Conservation (phyloP, 2,329 filamentous ascomycete species). For the Pyrenochaeta sp. region DNA sequence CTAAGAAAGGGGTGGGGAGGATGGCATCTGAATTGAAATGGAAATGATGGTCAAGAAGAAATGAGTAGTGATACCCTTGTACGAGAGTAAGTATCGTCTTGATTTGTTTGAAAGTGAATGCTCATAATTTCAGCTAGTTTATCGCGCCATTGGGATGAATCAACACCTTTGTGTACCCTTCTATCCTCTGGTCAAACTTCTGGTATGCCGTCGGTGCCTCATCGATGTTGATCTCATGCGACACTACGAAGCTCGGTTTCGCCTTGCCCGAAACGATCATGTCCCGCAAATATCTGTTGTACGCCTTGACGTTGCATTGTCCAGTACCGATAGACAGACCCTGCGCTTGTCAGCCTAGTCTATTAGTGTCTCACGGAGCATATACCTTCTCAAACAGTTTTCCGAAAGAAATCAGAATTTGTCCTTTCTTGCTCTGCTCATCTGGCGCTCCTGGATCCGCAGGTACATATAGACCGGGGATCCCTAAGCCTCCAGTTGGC, state of each 20-base stretch:
- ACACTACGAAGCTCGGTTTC: conserved; percentile 72
- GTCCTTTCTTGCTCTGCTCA: conserved; percentile 66
- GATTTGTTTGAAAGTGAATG: conserved; percentile 2
- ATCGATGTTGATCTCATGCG: conserved; percentile 69
- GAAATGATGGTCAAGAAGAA: no score
- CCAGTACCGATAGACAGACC: conserved; percentile 67
- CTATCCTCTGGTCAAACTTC: conserved; percentile 71
- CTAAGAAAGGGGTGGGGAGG: no score
- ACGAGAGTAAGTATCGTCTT: conserved; percentile 5
- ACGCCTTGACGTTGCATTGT: conserved; percentile 73
- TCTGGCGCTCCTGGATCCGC: conserved; percentile 70
- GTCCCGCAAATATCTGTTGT: conserved; percentile 71
- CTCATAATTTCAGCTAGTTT: conserved; percentile 21
- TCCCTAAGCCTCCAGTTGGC: conserved; percentile 67
- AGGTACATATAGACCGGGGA: conserved; percentile 63
- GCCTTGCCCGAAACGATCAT: conserved; percentile 70
- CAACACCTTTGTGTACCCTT: conserved; percentile 73
- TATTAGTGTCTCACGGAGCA: background rate
- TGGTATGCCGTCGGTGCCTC: conserved; percentile 68
- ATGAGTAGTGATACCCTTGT: no score
- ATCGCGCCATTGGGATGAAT: conserved; percentile 68
- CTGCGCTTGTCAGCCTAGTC: conserved; percentile 41
- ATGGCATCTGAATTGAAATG: no score
- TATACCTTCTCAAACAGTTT: conserved; percentile 72
- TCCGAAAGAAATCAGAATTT: conserved; percentile 70